Evolutionary conservation across 1,284 basidiomycete species (phyloP).

Genomic region (Moniliella sp.): DNA sequence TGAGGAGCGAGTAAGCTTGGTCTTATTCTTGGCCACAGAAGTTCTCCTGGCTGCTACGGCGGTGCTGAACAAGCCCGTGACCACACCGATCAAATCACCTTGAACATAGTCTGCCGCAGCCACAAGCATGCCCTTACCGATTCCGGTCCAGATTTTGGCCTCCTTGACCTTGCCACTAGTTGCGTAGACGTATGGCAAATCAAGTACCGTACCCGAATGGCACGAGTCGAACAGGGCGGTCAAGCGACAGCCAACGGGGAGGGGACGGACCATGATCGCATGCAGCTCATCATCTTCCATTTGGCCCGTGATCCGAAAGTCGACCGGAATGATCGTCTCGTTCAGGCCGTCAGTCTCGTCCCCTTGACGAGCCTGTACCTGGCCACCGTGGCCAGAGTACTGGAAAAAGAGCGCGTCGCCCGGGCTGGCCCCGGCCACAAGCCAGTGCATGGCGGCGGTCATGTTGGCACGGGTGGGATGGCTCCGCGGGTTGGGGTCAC

Average conservation of each 20-base stretch:
- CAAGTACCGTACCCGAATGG: too few species aligned
- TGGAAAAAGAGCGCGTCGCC: constrained; percentile 34
- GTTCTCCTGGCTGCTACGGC: constrained; percentile 35
- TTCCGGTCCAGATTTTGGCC: constrained; percentile 43
- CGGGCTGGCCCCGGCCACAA: constrained; percentile 20
- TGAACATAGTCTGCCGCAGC: constrained; percentile 51
- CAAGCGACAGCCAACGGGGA: constrained; percentile 23
- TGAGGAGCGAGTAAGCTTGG: constrained; percentile 52
- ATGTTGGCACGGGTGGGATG: constrained; percentile 32
- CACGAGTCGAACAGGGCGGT: constrained; percentile 22
- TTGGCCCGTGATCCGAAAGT: constrained; percentile 24
- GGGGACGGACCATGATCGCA: constrained; percentile 25
- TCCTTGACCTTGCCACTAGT: constrained; percentile 84
- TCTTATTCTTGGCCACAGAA: constrained; percentile 45
- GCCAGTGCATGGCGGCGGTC: constrained; percentile 32
- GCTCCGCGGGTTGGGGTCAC: too few species aligned
- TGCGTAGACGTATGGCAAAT: constrained; percentile 43
- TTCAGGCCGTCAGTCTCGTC: constrained; percentile 33
- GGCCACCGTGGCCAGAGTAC: constrained; percentile 28
- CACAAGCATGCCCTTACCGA: constrained; percentile 26
- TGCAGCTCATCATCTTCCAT: constrained; percentile 33
- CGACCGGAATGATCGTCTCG: constrained; percentile 32
- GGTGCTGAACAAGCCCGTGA: constrained; percentile 34
- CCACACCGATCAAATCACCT: constrained; percentile 1
- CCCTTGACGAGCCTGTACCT: constrained; percentile 25